Conservation (phyloP, 83 land plant genomes). For the Thuja plicata region DNA sequence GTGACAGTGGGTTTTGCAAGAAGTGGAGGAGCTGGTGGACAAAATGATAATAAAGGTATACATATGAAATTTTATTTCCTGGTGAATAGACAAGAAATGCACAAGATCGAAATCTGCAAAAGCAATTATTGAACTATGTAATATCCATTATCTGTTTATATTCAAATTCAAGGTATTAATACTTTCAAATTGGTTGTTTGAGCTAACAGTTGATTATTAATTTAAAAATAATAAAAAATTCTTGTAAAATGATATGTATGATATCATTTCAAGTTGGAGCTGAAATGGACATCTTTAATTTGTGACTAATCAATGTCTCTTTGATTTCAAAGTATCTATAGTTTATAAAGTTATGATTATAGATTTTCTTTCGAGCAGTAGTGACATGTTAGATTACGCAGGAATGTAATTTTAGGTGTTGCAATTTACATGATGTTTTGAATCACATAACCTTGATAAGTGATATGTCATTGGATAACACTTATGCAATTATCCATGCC, state of each 20-base stretch:
- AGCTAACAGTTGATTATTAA: not conserved
- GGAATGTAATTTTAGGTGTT: not conserved
- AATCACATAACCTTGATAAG: not conserved
- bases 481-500: not conserved
- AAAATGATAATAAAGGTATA: constrained; percentile 92
- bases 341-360: not conserved
- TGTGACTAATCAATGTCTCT: not conserved
- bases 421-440: not conserved
- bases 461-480: not conserved
- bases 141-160: not conserved
- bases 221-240: not conserved
- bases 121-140: not conserved
- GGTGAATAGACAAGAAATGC: constrained; percentile 1
- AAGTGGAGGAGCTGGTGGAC: constrained; percentile 98
- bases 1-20: constrained; percentile 89
- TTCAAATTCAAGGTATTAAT: not conserved
- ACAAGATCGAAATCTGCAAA: not conserved
- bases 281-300: not conserved
- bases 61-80: not conserved
- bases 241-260: not conserved
- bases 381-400: not conserved
- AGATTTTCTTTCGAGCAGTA: not conserved
- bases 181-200: not conserved
- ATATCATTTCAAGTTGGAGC: not conserved
- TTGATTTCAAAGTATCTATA: not conserved